phyloP scores from a whole-genome alignment of 768 basidiomycete genomes.

The Agrocybe praecox region DNA sequence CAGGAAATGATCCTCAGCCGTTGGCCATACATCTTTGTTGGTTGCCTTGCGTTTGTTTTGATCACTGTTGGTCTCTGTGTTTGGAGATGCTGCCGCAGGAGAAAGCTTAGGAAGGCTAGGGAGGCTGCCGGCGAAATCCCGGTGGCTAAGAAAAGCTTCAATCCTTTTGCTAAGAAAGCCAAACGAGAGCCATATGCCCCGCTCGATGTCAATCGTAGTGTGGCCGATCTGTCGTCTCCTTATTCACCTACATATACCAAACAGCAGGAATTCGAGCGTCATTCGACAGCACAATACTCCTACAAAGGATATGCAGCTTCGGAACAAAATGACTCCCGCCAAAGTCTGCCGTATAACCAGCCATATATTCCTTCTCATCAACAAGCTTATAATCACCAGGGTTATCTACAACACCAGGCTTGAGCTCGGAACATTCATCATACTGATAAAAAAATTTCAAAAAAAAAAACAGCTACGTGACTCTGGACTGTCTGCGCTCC shows the following conservation, averaged over 20 bases:
- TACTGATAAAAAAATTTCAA: neutral
- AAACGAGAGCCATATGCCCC: constrained; percentile 32
- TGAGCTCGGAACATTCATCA: neutral
- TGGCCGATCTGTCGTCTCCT: constrained; percentile 14
- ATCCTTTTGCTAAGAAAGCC: constrained; percentile 24
- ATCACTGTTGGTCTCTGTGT: constrained; percentile 49
- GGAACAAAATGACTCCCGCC: constrained; percentile 5
- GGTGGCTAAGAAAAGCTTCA: constrained; percentile 12
- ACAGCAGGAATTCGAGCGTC: constrained; percentile 3
- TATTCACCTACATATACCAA: neutral
- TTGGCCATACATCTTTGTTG: constrained; percentile 74
- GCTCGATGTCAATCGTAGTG: constrained; percentile 26
- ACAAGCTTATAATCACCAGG: neutral
- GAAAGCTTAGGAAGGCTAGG: constrained; percentile 11
- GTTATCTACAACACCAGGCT: neutral
- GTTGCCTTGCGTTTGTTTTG: constrained; percentile 53
- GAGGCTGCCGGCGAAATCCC: constrained; percentile 3
- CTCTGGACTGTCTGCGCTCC: neutral
- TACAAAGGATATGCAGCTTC: constrained; percentile 6
- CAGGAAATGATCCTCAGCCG: constrained; percentile 66
- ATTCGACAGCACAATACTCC: neutral
- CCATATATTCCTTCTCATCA: neutral
- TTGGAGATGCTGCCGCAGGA: constrained; percentile 60
- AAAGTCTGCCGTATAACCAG: neutral
- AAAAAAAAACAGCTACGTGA: neutral